Evolutionary conservation across 495 filamentous ascomycete species (phyloP).

Genomic region (Cryomyces minteri): DNA sequence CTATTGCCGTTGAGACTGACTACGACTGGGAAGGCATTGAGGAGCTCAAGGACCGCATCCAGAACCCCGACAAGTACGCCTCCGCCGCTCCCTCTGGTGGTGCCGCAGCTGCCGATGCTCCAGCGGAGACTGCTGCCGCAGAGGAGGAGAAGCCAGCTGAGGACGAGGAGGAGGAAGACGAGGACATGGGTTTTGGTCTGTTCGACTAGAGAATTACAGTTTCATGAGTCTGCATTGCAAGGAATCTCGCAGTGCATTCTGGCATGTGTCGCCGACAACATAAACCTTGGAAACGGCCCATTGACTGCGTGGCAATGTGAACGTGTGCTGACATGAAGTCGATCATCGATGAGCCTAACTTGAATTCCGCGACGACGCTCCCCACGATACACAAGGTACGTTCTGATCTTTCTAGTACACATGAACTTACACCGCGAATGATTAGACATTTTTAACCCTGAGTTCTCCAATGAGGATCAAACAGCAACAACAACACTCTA

Average conservation of each 20-base stretch:
- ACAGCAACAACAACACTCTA: constrained; percentile 39
- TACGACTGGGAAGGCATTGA: constrained; percentile 92
- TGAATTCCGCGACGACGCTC: no score
- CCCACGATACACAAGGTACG: neutral
- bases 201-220: constrained; percentile 29
- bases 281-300: no score
- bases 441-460: constrained; percentile 42
- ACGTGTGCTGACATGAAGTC: no score
- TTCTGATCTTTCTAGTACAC: constrained; percentile 2
- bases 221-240: neutral
- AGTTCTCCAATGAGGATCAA: constrained; percentile 30
- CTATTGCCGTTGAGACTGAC: constrained; percentile 80
- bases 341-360: no score
- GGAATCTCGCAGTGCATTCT: neutral
- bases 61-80: constrained; percentile 92
- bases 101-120: constrained; percentile 23
- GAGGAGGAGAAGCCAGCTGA: constrained; percentile 33
- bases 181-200: constrained; percentile 43
- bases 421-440: constrained; percentile 14
- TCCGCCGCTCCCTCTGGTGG: constrained; percentile 53
- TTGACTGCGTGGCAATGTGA: no score
- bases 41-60: constrained; percentile 95
- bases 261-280: neutral
- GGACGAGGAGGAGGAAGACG: constrained; percentile 37
- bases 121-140: constrained; percentile 25